These are phyloP conservation scores for Sporothrix pseudoabietina DNA, from an alignment of 2,329 filamentous ascomycete genomes.

Conservation along the genomic window DNA sequence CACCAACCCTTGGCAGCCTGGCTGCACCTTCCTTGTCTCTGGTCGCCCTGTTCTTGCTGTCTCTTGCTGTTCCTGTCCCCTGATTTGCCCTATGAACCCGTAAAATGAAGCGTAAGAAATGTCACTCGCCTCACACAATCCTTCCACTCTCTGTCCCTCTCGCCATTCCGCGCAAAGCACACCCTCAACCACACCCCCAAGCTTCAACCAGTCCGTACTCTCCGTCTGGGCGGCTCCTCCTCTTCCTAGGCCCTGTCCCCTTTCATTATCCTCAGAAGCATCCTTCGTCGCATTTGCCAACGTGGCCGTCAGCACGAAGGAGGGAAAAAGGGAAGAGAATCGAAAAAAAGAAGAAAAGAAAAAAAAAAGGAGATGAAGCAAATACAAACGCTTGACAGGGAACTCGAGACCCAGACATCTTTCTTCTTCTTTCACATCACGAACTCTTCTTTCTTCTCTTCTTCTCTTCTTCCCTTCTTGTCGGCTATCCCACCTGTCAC, in stretches of 20 bases:
- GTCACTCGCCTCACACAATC: neutral
- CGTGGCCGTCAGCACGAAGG: conserved; percentile 5
- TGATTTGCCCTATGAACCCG: neutral
- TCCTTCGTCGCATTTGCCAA: conserved; percentile 1
- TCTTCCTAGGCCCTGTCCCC: neutral
- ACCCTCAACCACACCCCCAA: neutral
- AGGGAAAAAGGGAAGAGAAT: neutral
- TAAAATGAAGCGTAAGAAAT: too few species aligned
- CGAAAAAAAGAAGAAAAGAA: neutral
- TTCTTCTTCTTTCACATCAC: neutral
- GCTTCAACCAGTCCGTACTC: neutral
- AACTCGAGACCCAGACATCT: neutral
- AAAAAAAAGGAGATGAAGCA: neutral
- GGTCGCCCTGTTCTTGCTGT: neutral
- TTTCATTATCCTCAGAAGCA: neutral
- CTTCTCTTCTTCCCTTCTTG: neutral
- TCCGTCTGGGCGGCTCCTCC: neutral
- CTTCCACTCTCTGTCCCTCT: neutral
- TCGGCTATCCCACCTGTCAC: neutral
- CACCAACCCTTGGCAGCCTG: neutral
- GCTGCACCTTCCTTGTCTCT: conserved; percentile 3
- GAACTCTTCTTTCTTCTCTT: neutral
- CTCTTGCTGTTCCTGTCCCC: neutral
- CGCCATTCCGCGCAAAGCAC: neutral
- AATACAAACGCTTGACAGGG: neutral